A percentile compares a stretch with the other conserved stretches of the same genome.
Evolutionary conservation across 2,329 filamentous ascomycete genomes (phyloP).

Genomic region (Leptographium wingfieldii): DNA sequence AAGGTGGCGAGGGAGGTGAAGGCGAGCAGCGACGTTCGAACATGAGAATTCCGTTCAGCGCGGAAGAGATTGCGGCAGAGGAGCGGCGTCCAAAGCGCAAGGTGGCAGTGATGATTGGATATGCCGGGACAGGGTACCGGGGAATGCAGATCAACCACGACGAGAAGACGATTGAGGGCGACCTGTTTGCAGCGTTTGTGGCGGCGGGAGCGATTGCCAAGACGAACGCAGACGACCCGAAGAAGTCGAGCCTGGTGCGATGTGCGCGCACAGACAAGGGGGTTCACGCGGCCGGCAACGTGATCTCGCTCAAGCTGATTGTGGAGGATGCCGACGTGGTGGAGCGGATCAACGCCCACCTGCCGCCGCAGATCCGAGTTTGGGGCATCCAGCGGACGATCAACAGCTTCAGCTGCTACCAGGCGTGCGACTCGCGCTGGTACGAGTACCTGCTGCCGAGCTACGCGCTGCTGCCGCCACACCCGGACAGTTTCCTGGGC

Average conservation of each 20-base stretch:
- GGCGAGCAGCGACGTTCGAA: slow-evolving; percentile 33
- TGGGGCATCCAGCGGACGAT: slow-evolving; percentile 89
- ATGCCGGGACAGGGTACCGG: slow-evolving; percentile 91
- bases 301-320: slow-evolving; percentile 91
- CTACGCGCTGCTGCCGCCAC: slow-evolving; percentile 83
- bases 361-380: slow-evolving; percentile 81
- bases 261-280: slow-evolving; percentile 97
- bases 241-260: slow-evolving; percentile 86
- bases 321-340: slow-evolving; percentile 83
- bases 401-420: slow-evolving; percentile 88
- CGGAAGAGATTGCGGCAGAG: slow-evolving; percentile 81
- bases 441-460: slow-evolving; percentile 97
- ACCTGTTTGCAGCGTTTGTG: slow-evolving; percentile 86
- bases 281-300: slow-evolving; percentile 89
- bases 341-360: slow-evolving; percentile 75
- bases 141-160: slow-evolving; percentile 82
- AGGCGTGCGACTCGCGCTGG: slow-evolving; percentile 86
- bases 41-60: slow-evolving; percentile 42
- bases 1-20: slow-evolving; percentile 14
- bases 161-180: slow-evolving; percentile 90
- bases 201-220: slow-evolving; percentile 89
- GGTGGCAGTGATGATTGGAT: slow-evolving; percentile 89
- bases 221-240: slow-evolving; percentile 90
- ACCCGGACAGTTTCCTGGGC: slow-evolving; percentile 75
- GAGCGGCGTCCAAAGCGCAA: slow-evolving; percentile 80